Evolutionary conservation across 306 rosid species (phyloP), one percentile per base, ranked within the genome.

Genomic region (Gastrolobium bilobum): DNA sequence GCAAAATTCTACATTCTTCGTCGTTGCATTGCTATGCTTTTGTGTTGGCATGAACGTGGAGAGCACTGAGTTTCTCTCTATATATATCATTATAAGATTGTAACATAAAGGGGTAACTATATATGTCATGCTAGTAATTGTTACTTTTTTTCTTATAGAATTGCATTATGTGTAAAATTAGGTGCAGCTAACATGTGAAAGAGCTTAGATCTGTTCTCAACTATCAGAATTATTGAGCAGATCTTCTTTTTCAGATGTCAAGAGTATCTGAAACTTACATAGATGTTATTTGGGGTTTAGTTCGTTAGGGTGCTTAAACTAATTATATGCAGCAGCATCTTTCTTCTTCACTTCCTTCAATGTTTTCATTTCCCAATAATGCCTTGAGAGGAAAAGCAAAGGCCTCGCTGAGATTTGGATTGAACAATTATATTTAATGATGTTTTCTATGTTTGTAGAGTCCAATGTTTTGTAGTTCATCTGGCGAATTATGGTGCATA

Each of bases 1-100:
- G 91, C 97, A 0, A 92, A 90, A 67, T 90, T 90, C 91, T 92
- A 92, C 90, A 92, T 92, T 79, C 89, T 92, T 81, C 89, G 97
- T 15, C 97, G 97, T 6, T 92, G 97, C 75, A 67, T 92, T 15
- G 93, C 93, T 10, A 87, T 92, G 96, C 97, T 92, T 7, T 79
- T 92, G 68, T 92, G 97, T 58, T 89, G 87, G 89, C 97, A 84
- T 34, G 97, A 92, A 46, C 92, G 93, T 7, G 81, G 69, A 0
- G 93, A 92, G 7, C 79, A 82, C 59, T 84, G 71, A 81, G 40
- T 20, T 20, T 20, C 26, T 53, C 66, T 74, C 38, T 57, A 46
- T 39, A 4, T 72, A 14, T 59, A 37, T 46, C 11, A 60, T 47
- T 59, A 38, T 54, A 57, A 68, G 64, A 51, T 43, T 72, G 79